Base-by-base conservation (phyloP, 169 alveolate species). In the Cryptosporidium canis region DNA sequence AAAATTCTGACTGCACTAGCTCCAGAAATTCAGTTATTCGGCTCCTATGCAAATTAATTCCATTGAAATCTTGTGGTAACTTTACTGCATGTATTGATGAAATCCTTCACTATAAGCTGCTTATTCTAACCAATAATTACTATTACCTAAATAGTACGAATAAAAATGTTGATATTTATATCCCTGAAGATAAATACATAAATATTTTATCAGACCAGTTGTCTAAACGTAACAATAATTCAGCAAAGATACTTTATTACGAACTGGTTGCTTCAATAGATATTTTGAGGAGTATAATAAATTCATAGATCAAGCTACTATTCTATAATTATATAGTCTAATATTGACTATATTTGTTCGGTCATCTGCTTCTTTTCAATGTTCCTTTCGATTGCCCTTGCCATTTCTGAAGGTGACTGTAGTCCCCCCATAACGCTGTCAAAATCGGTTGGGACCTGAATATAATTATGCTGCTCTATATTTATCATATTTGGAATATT, bases 361-460 rank as follows among this genome's bases (percentile, higher is more conserved):
- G 11, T 33, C 61, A 66, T 37, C 33, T 39, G 39, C 27, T 24
- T 66, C 61, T 43, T 21, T 16, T 44, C 83, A 9, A 43, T 16
- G 27, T 77, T 58, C 31, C 45, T 58, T 58, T 77, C 87, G 24
- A 77, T 77, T 16, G 65, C 31, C 18, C 87, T 77, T 29, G 87
- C 72, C 72, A 77, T 77, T 37, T 77, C 87, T 41, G 87, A 24
- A 21, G 87, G 87, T 0, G 87, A 58, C 16, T 58, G 58, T 27
- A 77, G 33, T 14, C 87, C 87, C 1, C 87, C 87, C 87, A 77
- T 77, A 21, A 77, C 37, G 24, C 51, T 58, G 21, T 77, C 18
- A 37, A 77, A 77, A 39, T 77, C 71, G 14, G 63, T 56, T 41
- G 87, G 87, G 16, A 58, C 77, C 27, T 61, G 87, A 18, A 61